A percentile compares a stretch with the other conserved stretches of the same genome.
These are phyloP conservation scores for Ceratocystis diversiconidia DNA, from an alignment of 2,329 filamentous ascomycete genomes.

Conservation along the genomic window DNA sequence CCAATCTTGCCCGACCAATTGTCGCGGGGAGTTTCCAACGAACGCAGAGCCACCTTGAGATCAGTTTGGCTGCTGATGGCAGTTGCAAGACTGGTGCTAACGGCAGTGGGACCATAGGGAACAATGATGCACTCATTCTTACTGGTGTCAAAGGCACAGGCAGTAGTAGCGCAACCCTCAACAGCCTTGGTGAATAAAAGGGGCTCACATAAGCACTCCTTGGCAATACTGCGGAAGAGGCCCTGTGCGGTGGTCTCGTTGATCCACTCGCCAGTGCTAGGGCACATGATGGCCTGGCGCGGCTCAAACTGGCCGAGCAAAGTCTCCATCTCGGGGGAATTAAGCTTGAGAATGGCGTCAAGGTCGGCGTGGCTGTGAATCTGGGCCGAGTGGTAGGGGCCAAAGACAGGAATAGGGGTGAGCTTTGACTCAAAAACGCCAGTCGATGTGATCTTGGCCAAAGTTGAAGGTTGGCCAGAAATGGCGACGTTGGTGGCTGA, in stretches of 20 bases:
- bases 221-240: conserved; percentile 31
- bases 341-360: conserved; percentile 32
- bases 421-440: conserved; percentile 30
- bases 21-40: conserved; percentile 26
- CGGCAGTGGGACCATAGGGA: conserved; percentile 37
- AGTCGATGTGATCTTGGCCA: conserved; percentile 31
- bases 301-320: conserved; percentile 32
- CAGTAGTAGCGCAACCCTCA: conserved; percentile 33
- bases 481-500: conserved; percentile 36
- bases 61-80: conserved; percentile 31
- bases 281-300: conserved; percentile 37
- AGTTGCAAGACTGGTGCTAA: conserved; percentile 33
- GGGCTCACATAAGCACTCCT: conserved; percentile 37
- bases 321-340: conserved; percentile 28
- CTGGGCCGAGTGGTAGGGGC: conserved; percentile 43
- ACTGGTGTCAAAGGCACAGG: conserved; percentile 25
- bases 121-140: conserved; percentile 33
- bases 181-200: conserved; percentile 36
- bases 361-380: conserved; percentile 34
- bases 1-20: conserved; percentile 28
- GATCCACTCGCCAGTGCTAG: conserved; percentile 33
- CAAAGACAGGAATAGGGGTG: conserved; percentile 39
- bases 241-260: conserved; percentile 28
- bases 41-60: conserved; percentile 31
- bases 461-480: conserved; percentile 38